Percentiles rank a stretch among this genome's conserved stretches.
These are phyloP conservation scores for Vitis rotundifolia DNA, from an alignment of 164 flowering plant genomes.

Conservation along the genomic window DNA sequence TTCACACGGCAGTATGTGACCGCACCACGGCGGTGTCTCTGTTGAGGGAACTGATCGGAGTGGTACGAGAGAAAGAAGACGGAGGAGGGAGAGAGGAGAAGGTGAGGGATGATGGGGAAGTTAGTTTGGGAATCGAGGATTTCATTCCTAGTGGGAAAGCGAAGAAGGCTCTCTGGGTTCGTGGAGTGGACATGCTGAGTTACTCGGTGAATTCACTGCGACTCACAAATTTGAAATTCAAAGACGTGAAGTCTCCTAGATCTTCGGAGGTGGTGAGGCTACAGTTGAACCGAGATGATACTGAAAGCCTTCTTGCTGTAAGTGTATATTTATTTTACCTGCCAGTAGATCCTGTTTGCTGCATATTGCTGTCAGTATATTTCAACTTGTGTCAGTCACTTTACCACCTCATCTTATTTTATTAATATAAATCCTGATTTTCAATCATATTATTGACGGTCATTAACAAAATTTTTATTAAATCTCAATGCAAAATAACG, in stretches of 20 bases:
- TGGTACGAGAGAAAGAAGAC: constrained; percentile 21
- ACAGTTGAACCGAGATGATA: constrained; percentile 10
- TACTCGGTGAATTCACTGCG: constrained; percentile 32
- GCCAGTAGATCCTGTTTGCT: too few species aligned
- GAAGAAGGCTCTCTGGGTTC: constrained; percentile 24
- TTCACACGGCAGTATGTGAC: constrained; percentile 67
- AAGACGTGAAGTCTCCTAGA: constrained; percentile 18
- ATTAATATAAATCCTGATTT: too few species aligned
- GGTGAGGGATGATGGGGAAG: constrained; percentile 18
- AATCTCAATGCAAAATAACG: too few species aligned
- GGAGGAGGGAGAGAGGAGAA: constrained; percentile 15
- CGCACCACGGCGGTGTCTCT: constrained; percentile 52
- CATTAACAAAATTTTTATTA: too few species aligned
- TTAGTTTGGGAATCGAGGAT: constrained; percentile 31
- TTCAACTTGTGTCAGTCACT: too few species aligned
- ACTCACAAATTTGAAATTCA: constrained; percentile 28
- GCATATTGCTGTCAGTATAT: too few species aligned
- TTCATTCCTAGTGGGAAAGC: constrained; percentile 22
- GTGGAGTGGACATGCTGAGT: constrained; percentile 34
- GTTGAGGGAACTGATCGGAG: constrained; percentile 42
- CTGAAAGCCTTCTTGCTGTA: constrained; percentile 23
- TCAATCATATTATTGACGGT: too few species aligned
- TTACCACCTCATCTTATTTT: too few species aligned
- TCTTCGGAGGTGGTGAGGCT: constrained; percentile 25
- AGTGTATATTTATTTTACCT: constrained; percentile 6